Evolutionary conservation across 2,329 filamentous ascomycete species (phyloP).

Genomic region (Fusarium begoniae): DNA sequence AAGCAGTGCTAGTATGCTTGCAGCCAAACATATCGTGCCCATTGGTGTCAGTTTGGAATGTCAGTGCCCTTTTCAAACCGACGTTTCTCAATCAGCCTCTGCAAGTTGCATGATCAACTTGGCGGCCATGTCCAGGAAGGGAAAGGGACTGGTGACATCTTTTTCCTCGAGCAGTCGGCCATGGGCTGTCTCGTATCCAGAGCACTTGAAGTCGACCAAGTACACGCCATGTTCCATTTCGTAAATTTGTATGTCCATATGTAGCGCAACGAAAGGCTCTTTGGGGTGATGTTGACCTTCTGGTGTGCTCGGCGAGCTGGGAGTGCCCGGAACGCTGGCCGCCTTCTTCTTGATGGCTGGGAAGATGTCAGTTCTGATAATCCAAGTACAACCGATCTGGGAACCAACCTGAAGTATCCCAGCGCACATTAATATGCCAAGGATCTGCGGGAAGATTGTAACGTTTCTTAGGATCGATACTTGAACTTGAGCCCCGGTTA

Average conservation of each 20-base stretch:
- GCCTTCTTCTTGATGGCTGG: conserved; percentile 41
- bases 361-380: conserved; percentile 35
- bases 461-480: conserved; percentile 65
- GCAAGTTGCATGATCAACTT: conserved; percentile 93
- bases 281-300: conserved; percentile 55
- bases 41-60: not conserved
- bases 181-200: conserved; percentile 86
- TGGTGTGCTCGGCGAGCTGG: conserved; percentile 37
- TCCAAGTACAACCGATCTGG: too few species aligned
- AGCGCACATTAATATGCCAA: conserved; percentile 92
- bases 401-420: conserved; percentile 82
- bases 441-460: conserved; percentile 93
- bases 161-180: conserved; percentile 87
- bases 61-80: not conserved
- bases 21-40: not conserved
- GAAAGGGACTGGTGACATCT: conserved; percentile 93
- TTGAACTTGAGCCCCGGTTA: conserved; percentile 49
- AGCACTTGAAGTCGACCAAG: conserved; percentile 98
- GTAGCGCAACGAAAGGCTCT: conserved; percentile 84
- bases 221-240: conserved; percentile 92
- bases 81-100: conserved; percentile 69
- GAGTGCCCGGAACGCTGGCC: conserved; percentile 30
- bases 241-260: conserved; percentile 96
- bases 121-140: conserved; percentile 93
- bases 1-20: not conserved